Base-by-base conservation (phyloP, 257 asterid genomes). In the Gentiana macrophylla region DNA sequence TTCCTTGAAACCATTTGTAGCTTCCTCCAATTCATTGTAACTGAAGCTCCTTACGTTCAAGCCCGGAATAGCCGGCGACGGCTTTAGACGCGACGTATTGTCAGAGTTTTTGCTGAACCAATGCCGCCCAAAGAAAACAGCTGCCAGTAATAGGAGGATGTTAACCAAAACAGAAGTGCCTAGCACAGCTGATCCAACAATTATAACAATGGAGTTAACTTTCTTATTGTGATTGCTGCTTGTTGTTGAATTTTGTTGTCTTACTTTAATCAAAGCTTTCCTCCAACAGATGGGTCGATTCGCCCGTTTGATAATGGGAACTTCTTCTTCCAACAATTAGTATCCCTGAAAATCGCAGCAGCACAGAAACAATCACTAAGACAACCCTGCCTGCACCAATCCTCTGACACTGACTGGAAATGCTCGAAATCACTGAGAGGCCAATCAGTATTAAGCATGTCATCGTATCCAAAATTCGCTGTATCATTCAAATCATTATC, bases 1-100 rank as follows among this genome's bases (percentile, higher is more conserved):
- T 36, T 65, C 62, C 70, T 63, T 70, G 50, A 80, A 83, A 4
- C 62, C 57, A 0, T 60, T 57, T 1, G 93, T 83, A 2, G 88
- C 84, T 62, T 74, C 74, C 69, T 62, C 72, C 11, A 83, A 70
- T 32, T 78, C 80, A 38, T 54, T 60, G 63, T 55, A 57, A 53
- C 44, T 4, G 56, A 63, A 63, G 37, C 57, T 63, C 48, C 68
- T 63, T 55, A 52, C 45, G 43, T 61, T 55, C 49, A 34, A 55
- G 32, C 43, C 57, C 37, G 44, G 57, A 35, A 10, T 38, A 9
- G 37, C 36, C 7, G 56, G 11, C 44, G 55, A 32, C 6, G 57
- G 32, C 36, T 48, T 12, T 12, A 2, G 35, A 35, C 1, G 2
- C 24, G 24, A 24, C 24, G 0, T 24, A 10, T 56, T 1, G 52